Conservation (phyloP, 1,284 basidiomycete species). For the Trametes polyzona region DNA sequence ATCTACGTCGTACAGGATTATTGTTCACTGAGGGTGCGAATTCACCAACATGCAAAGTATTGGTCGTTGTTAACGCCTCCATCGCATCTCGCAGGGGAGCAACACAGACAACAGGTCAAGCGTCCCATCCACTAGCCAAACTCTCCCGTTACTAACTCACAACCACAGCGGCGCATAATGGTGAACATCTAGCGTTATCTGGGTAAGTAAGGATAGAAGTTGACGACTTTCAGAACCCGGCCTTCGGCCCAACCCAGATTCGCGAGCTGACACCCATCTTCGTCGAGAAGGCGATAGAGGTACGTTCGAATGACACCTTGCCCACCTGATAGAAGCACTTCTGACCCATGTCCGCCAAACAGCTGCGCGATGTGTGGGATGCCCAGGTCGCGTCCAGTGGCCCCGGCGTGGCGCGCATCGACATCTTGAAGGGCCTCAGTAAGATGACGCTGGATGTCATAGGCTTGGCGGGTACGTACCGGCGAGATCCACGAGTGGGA, state of each 20-base stretch:
- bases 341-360: too few relatives aligned
- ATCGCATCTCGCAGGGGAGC: constrained; percentile 2
- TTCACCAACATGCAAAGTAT: too few relatives aligned
- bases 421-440: constrained; percentile 46
- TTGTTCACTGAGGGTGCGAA: constrained; percentile 21
- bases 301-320: constrained; percentile 19
- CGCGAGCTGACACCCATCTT: constrained; percentile 59
- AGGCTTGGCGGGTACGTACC: constrained; percentile 45
- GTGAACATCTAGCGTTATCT: too few relatives aligned
- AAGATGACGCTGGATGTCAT: constrained; percentile 54
- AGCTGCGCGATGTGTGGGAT: constrained; percentile 36
- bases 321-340: not conserved
- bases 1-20: too few relatives aligned
- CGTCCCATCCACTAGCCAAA: not conserved
- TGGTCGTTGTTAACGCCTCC: not conserved
- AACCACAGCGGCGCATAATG: constrained; percentile 19
- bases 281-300: constrained; percentile 53
- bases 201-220: too few relatives aligned
- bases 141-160: too few relatives aligned
- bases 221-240: constrained; percentile 58
- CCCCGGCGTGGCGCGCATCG: constrained; percentile 34
- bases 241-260: constrained; percentile 58
- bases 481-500: not conserved
- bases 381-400: constrained; percentile 15
- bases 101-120: constrained; percentile 23